Evolutionary conservation across 768 basidiomycete species (phyloP), one percentile per base, ranked within the genome.

Genomic region (Suillus discolor): DNA sequence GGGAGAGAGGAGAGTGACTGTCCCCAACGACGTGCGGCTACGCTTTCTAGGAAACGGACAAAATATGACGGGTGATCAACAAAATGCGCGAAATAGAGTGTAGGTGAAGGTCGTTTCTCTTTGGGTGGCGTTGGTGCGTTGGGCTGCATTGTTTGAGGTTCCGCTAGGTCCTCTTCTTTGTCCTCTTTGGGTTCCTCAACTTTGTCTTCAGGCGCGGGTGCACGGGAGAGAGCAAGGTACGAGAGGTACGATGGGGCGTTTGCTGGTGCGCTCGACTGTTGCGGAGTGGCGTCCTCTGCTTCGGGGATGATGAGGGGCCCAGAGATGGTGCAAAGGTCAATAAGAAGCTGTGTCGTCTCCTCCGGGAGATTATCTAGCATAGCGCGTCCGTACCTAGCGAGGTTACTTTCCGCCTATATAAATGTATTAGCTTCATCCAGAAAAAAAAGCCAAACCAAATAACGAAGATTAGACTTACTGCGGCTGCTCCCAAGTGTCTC

Each of bases 11-110:
- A 84, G 20, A 94, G 81, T 25, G 78, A 82, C 74, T 97, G 94
- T 6, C 86, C 86, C 93, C 94, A 99, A 9, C 94, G 82, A 31
- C 87, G 83, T 47, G 79, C 71, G 2, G 94, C 93, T 38, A 99
- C 91, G 7, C 89, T 88, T 78, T 99, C 96, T 11, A 99, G 84
- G 75, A 98, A 99, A 1, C 85, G 81, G 47, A 94, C 83, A 69
- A 99, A 97, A 64, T 93, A 87, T 3, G 82, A 82, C 65, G 91
- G 87, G 70, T 96, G 93, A 72, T 97, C 93, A 44, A 97, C 89
- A 68, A 97, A 99, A 74, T 97, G 94, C 0, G 95, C 90, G 72
- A 98, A 99, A 76, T 94, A 99, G 39, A 91, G 80, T 5, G 89
- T 81, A 0, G 96, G 95, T 0, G 94, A 95, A 0, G 94, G 91